A percentile compares a stretch with the other conserved stretches of the same genome.
Conservation (phyloP, 306 rosid species). For the Vicia villosa region DNA sequence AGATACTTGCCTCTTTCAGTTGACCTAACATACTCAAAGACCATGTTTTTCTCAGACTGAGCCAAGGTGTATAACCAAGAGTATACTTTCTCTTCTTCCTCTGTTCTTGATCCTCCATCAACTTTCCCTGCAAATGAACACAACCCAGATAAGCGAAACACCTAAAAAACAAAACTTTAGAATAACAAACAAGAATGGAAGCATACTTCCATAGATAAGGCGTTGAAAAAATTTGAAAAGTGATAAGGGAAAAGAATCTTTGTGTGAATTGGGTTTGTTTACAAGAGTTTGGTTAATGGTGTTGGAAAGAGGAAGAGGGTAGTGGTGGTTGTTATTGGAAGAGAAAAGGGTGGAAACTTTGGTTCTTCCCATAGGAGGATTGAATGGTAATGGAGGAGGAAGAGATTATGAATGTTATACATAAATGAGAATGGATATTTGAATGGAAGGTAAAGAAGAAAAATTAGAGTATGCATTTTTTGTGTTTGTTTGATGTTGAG, state of each 20-base stretch:
- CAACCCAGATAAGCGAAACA: conserved; percentile 22
- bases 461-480: neutral
- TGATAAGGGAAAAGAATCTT: conserved; percentile 16
- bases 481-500: neutral
- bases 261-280: conserved; percentile 34
- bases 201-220: conserved; percentile 47
- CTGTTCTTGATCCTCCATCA: conserved; percentile 67
- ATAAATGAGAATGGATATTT: conserved; percentile 31
- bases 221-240: conserved; percentile 39
- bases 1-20: conserved; percentile 72
- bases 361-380: conserved; percentile 49
- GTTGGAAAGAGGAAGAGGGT: conserved; percentile 47
- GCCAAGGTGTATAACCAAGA: conserved; percentile 83
- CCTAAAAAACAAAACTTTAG: neutral
- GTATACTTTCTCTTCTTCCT: conserved; percentile 74
- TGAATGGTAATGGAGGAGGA: neutral
- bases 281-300: conserved; percentile 50
- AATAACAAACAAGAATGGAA: neutral
- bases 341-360: conserved; percentile 44
- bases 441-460: conserved; percentile 50
- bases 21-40: conserved; percentile 76
- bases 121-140: conserved; percentile 51
- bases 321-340: conserved; percentile 14
- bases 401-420: neutral
- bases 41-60: conserved; percentile 61